Evolutionary conservation across 1,139 yeast species (phyloP), one percentile per base, ranked within the genome.

Genomic region (Blastobotrys serpentis): DNA sequence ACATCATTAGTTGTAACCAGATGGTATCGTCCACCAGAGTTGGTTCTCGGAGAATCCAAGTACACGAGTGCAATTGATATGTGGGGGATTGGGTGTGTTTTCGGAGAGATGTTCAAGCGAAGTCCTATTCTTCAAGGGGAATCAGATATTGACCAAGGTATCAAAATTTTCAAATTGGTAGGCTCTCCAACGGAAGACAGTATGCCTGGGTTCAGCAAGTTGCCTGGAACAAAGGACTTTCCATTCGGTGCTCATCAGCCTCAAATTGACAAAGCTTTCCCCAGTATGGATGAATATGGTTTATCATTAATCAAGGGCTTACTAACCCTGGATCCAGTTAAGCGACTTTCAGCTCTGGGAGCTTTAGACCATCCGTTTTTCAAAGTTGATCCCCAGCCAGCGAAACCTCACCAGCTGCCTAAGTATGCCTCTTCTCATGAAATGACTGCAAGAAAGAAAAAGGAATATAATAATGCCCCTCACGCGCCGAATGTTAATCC

Each of bases 51-150:
- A 2, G 95, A 87, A 57, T 74, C 84, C 53, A 74, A 76, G 52
- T 89, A 89, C 62, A 87, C 96, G 1, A 86, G 96, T 0, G 94
- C 96, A 0, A 89, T 89, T 14, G 96, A 89, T 66, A 75, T 90
- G 66, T 89, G 98, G 98, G 96, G 97, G 1, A 79, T 86, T 14
- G 97, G 98, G n/a, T 94, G 98, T 69, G 95, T 94, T 0, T 83
- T 94, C 66, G 98, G 89, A 0, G 99, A 94, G 66, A 74, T 90
- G 61, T 92, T 86, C 68, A 80, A 81, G 36, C 78, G 81, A 51
- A 79, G 77, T 55, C 98, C 98, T 0, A 86, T 94, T 16, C 69
- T 94, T 45, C 89, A 81, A 43, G 99, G 98, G 0, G 75, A 78
- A 49, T 78, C 92, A 0, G 99, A 94, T 64, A 68, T 86, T n/a